phyloP scores from a whole-genome alignment of 768 basidiomycete species.

The Galerina sulciceps region DNA sequence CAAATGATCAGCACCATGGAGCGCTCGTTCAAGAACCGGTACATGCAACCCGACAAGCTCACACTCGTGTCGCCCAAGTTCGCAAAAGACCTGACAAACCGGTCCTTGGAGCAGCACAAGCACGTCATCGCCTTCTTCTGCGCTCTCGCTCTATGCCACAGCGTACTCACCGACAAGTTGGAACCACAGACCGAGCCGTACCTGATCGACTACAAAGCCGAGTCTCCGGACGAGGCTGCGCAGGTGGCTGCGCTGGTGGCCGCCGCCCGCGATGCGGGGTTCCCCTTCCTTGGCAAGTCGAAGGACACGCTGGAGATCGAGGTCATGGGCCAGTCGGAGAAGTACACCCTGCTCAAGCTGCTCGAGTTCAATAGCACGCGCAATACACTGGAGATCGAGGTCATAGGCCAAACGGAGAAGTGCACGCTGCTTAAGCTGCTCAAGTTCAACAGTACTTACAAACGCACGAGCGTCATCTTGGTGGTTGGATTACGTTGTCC shows the following conservation, averaged over 20 bases:
- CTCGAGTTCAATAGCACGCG: slow-evolving; percentile 94
- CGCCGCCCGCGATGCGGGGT: slow-evolving; percentile 91
- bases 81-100: slow-evolving; percentile 75
- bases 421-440: slow-evolving; percentile 80
- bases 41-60: slow-evolving; percentile 77
- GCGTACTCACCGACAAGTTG: slow-evolving; percentile 81
- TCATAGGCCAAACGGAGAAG: slow-evolving; percentile 86
- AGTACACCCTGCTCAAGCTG: slow-evolving; percentile 76
- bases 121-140: slow-evolving; percentile 88
- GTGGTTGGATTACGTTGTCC: slow-evolving; percentile 81
- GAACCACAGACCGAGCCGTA: slow-evolving; percentile 65
- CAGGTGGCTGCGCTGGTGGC: slow-evolving; percentile 79
- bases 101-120: slow-evolving; percentile 57
- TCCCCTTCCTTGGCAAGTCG: slow-evolving; percentile 81
- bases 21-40: slow-evolving; percentile 87
- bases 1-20: slow-evolving; percentile 79
- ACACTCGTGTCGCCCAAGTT: slow-evolving; percentile 89
- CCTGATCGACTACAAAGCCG: slow-evolving; percentile 88
- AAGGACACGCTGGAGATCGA: slow-evolving; percentile 85
- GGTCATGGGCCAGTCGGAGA: slow-evolving; percentile 87
- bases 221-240: slow-evolving; percentile 75
- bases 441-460: slow-evolving; percentile 94
- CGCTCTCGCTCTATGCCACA: slow-evolving; percentile 94
- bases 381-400: slow-evolving; percentile 81
- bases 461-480: slow-evolving; percentile 96